These are phyloP conservation scores for Trichoderma lentiforme DNA, from an alignment of 2,329 filamentous ascomycete genomes.

Conservation along the genomic window DNA sequence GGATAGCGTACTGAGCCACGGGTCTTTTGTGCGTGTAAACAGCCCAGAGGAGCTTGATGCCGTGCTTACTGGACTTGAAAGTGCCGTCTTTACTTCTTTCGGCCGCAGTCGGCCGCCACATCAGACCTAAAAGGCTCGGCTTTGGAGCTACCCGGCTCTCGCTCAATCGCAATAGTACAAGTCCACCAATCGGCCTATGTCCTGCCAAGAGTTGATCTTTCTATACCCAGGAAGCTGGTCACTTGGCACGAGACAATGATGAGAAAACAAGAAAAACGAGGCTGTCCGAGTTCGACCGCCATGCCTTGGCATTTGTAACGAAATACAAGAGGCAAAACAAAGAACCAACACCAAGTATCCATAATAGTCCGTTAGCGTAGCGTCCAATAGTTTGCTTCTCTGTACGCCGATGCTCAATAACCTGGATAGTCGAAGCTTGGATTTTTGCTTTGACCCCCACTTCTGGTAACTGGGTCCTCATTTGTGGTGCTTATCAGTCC, in stretches of 20 bases:
- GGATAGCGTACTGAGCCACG: neutral
- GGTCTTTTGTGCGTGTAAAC: neutral
- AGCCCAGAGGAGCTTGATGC: neutral
- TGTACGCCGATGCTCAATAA: neutral
- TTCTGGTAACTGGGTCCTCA: neutral
- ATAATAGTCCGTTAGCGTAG: neutral
- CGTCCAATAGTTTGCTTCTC: neutral
- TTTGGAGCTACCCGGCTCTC: neutral
- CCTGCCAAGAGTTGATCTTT: neutral
- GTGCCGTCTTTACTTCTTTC: neutral
- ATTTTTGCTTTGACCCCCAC: neutral
- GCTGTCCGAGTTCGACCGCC: neutral
- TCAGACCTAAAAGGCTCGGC: neutral
- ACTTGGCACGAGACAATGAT: neutral
- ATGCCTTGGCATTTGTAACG: neutral
- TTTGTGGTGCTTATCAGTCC: neutral
- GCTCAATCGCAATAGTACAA: neutral
- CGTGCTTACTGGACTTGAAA: neutral
- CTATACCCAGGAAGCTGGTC: neutral
- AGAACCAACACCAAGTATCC: neutral
- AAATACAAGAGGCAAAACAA: neutral
- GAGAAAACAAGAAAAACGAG: neutral
- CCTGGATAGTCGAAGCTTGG: neutral
- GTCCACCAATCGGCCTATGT: slow-evolving; percentile 1
- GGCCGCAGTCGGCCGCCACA: neutral